Evolutionary conservation across 2,329 filamentous ascomycete species (phyloP), one percentile per base, ranked within the genome.

Genomic region (Monilinia fructicola): DNA sequence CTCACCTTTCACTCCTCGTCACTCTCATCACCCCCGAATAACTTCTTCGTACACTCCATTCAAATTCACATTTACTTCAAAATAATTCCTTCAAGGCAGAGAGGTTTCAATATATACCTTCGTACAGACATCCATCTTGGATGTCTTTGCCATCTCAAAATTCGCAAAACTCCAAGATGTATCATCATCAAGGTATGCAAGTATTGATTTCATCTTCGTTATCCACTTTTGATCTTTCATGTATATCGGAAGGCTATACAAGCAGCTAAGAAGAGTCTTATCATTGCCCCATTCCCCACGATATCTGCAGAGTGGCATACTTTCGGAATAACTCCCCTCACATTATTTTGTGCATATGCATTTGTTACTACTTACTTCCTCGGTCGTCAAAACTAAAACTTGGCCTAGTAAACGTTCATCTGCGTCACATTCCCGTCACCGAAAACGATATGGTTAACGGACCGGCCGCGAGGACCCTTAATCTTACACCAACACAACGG

Each of bases 401-500:
- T 11, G 53, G 48, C 54, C 72, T 14, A 66, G 74, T 68, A 42
- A 72, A 67, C 48, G 50, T 76, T 55, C 44, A 50, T 6, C 35
- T 60, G 3, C 65, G 61, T 56, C 40, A 55, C 50, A 16, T 31
- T n/a, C 48, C 48, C 52, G 16, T 31, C 35, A 3, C 28, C 11
- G 9, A n/a, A 50, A 28, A 50, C 18, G 44, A 60, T 18, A 10
- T 6, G 6, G 1, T 3, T 14, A 21, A 50, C n/a, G 26, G 42
- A 40, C 70, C 72, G 10, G 48, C 59, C 21, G 59, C 71, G 65
- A 72, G 74, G 53, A 53, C 58, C 35, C 66, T 76, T 35, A 64
- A 54, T 40, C 71, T 76, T 48, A 71, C 69, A n/a, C 68, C 67
- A 1, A 59, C 71, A 23, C 35, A 63, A 11, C 56, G 23, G 2